phyloP scores from a whole-genome alignment of 495 filamentous ascomycete genomes.

The Barbatosphaeria neglecta region DNA sequence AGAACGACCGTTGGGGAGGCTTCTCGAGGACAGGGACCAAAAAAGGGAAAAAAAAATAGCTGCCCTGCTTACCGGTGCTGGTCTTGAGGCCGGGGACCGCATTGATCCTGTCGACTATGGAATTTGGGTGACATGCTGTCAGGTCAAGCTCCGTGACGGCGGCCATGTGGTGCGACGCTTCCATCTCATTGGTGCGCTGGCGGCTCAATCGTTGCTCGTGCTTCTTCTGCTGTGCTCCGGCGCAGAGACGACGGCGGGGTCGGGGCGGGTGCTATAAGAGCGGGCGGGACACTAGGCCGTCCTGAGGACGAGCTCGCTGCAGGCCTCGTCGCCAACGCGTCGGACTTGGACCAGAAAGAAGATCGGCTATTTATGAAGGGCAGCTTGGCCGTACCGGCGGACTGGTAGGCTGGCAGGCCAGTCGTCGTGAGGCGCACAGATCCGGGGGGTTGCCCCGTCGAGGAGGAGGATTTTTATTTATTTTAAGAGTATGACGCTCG shows the following conservation, averaged over 20 bases:
- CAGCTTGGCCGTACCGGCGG: too few relatives aligned
- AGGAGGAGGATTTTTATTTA: too few relatives aligned
- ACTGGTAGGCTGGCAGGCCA: too few relatives aligned
- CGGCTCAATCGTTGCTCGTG: not conserved
- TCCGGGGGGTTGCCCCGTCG: too few relatives aligned
- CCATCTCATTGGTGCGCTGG: slow-evolving; percentile 19
- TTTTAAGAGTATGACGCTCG: too few relatives aligned
- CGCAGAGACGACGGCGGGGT: not conserved
- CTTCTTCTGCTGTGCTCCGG: not conserved
- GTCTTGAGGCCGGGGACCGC: slow-evolving; percentile 37
- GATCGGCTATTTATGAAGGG: too few relatives aligned
- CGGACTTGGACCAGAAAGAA: too few relatives aligned
- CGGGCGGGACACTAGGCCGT: too few relatives aligned
- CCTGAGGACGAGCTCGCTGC: too few relatives aligned
- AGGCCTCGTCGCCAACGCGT: too few relatives aligned
- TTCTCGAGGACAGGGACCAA: slow-evolving; percentile 1
- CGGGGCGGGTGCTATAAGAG: too few relatives aligned
- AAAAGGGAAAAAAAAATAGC: slow-evolving; percentile 4
- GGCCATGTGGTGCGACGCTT: slow-evolving; percentile 16
- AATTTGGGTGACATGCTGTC: slow-evolving; percentile 26
- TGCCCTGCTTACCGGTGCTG: slow-evolving; percentile 39
- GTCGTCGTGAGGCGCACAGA: too few relatives aligned
- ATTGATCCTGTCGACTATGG: slow-evolving; percentile 34
- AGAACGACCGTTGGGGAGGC: not conserved
- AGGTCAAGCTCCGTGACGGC: slow-evolving; percentile 34